phyloP scores from a whole-genome alignment of 495 filamentous ascomycete genomes.

The Coniosporium apollinis region DNA sequence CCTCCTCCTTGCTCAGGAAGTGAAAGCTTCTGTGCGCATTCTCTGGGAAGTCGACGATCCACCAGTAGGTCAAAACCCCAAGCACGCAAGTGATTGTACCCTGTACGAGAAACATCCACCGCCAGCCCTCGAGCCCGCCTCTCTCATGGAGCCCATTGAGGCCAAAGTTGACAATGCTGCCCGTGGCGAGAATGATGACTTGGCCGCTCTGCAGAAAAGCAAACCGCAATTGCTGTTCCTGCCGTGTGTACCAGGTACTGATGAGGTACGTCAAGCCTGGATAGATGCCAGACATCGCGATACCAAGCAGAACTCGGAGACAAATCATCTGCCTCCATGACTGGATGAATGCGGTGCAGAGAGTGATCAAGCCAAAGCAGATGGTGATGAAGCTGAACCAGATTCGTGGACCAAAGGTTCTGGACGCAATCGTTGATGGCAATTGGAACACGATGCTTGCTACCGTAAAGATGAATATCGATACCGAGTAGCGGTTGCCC shows the following conservation, averaged over 20 bases:
- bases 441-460: slow-evolving; percentile 60
- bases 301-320: slow-evolving; percentile 52
- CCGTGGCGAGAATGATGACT: slow-evolving; percentile 50
- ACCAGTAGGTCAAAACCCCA: slow-evolving; percentile 54
- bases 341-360: slow-evolving; percentile 53
- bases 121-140: slow-evolving; percentile 49
- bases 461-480: slow-evolving; percentile 69
- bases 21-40: slow-evolving; percentile 40
- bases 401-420: slow-evolving; percentile 47
- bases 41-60: slow-evolving; percentile 72
- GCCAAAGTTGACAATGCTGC: slow-evolving; percentile 55
- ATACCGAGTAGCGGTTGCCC: slow-evolving; percentile 49
- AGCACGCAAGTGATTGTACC: slow-evolving; percentile 45
- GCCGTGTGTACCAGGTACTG: slow-evolving; percentile 53
- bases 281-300: slow-evolving; percentile 52
- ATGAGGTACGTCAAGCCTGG: slow-evolving; percentile 57
- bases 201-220: slow-evolving; percentile 56
- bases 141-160: slow-evolving; percentile 46
- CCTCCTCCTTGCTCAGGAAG: slow-evolving; percentile 42
- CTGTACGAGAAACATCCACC: slow-evolving; percentile 66
- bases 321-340: slow-evolving; percentile 62
- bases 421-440: slow-evolving; percentile 53
- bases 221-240: slow-evolving; percentile 60
- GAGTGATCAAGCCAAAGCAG: slow-evolving; percentile 51
- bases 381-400: slow-evolving; percentile 56